Evolutionary conservation across 768 basidiomycete species (phyloP).

Genomic region (Boletus rubescentipes): DNA sequence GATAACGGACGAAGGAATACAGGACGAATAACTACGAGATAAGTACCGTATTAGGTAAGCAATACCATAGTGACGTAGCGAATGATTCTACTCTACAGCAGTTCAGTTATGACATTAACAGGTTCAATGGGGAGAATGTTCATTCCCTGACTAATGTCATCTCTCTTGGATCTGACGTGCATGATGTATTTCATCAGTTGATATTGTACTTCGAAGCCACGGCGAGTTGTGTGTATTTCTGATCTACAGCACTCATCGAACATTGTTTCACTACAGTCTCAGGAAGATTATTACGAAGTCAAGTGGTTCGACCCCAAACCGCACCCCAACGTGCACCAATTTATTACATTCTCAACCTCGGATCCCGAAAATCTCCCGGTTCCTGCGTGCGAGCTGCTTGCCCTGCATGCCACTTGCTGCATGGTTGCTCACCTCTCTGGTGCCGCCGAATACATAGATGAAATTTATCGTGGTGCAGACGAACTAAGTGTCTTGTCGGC

Average conservation of each 20-base stretch:
- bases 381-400: constrained; percentile 13
- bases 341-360: constrained; percentile 1
- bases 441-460: constrained; percentile 18
- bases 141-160: constrained; percentile 12
- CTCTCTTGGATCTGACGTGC: not conserved
- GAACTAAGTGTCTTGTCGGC: not conserved
- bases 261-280: not conserved
- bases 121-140: not conserved
- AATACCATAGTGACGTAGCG: too few species aligned
- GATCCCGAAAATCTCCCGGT: constrained; percentile 11
- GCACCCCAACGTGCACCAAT: not conserved
- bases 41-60: too few species aligned
- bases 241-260: not conserved
- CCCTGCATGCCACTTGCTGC: constrained; percentile 23
- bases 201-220: constrained; percentile 6
- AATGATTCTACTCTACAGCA: too few species aligned
- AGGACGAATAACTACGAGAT: too few species aligned
- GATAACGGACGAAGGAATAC: too few species aligned
- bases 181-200: constrained; percentile 1
- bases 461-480: constrained; percentile 7
- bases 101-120: constrained; percentile 2
- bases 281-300: constrained; percentile 5
- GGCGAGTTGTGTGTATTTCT: not conserved
- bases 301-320: not conserved
- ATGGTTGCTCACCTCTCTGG: constrained; percentile 29